These are phyloP conservation scores for Astragalus glycyphyllos DNA, from an alignment of 306 rosid species.

Conservation along the genomic window DNA sequence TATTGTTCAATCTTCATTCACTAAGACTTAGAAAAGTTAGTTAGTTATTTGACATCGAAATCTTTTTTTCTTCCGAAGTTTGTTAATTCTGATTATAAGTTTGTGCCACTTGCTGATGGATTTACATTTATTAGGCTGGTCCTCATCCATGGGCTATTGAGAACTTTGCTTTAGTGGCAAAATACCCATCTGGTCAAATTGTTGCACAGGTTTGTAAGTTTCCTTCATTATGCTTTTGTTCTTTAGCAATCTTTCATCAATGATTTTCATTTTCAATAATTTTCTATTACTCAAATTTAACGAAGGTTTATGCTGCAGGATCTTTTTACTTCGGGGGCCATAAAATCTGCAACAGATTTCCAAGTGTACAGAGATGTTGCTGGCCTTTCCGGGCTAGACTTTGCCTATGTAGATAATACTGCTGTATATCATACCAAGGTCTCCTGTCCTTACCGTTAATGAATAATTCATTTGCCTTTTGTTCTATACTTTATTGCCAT, in stretches of 20 bases:
- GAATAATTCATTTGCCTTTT: constrained; percentile 20
- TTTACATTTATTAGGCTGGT: constrained; percentile 74
- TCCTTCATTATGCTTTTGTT: constrained; percentile 23
- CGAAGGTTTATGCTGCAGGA: constrained; percentile 64
- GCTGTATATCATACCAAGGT: constrained; percentile 99
- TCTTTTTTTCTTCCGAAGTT: constrained; percentile 22
- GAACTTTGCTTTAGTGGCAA: constrained; percentile 78
- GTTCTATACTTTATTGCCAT: constrained; percentile 35
- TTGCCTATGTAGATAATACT: constrained; percentile 77
- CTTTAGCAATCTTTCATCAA: constrained; percentile 12
- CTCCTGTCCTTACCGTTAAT: constrained; percentile 41
- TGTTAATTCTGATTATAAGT: constrained; percentile 36
- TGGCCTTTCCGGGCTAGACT: constrained; percentile 95
- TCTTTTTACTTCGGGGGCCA: constrained; percentile 85
- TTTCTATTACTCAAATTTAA: constrained; percentile 17
- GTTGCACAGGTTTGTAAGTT: constrained; percentile 70
- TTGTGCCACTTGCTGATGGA: constrained; percentile 27
- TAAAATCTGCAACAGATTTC: constrained; percentile 93
- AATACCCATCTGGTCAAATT: constrained; percentile 84
- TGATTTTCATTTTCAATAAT: constrained; percentile 19
- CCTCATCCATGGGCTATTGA: constrained; percentile 95
- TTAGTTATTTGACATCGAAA: constrained; percentile 28
- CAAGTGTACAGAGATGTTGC: constrained; percentile 90
- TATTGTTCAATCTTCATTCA: constrained; percentile 5
- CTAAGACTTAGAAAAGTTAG: neutral